Percentiles rank a stretch among this genome's conserved stretches.
Evolutionary conservation across 179 eudicot species (phyloP).

Genomic region (Pouteria campechiana): DNA sequence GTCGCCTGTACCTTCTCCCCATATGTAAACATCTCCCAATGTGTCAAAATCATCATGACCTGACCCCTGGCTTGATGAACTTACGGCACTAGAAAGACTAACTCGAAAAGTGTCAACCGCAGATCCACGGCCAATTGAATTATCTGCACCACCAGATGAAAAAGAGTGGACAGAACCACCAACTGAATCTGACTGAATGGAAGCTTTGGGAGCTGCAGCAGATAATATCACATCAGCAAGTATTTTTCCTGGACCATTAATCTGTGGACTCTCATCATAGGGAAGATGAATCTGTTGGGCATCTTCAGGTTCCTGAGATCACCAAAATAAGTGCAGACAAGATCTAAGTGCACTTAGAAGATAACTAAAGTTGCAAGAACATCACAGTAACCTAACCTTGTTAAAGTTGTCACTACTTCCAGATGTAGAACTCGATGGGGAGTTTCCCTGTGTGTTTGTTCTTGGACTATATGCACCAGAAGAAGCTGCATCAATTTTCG

Average conservation of each 20-base stretch:
- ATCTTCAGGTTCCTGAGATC: slow-evolving; percentile 50
- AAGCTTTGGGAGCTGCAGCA: slow-evolving; percentile 43
- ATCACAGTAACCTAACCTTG: slow-evolving; percentile 9
- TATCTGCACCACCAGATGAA: slow-evolving; percentile 29
- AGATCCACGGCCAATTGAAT: slow-evolving; percentile 39
- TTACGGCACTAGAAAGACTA: slow-evolving; percentile 84
- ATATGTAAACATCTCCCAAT: slow-evolving; percentile 71
- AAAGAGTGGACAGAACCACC: slow-evolving; percentile 17
- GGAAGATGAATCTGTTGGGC: slow-evolving; percentile 7
- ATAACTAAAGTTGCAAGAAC: slow-evolving; percentile 3
- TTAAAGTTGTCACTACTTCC: slow-evolving; percentile 24
- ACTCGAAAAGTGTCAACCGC: slow-evolving; percentile 62
- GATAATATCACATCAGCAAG: slow-evolving; percentile 61
- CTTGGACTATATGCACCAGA: slow-evolving; percentile 42
- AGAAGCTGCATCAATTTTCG: slow-evolving; percentile 35
- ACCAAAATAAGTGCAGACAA: not conserved
- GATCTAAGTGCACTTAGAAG: not conserved
- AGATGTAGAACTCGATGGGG: slow-evolving; percentile 34
- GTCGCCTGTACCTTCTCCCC: slow-evolving; percentile 78
- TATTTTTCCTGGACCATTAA: slow-evolving; percentile 61
- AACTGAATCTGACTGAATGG: slow-evolving; percentile 24
- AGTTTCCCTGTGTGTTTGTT: slow-evolving; percentile 16
- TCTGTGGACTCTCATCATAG: slow-evolving; percentile 33
- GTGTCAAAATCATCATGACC: slow-evolving; percentile 71
- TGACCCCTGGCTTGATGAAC: slow-evolving; percentile 95